A percentile compares a stretch with the other conserved stretches of the same genome.
Evolutionary conservation across 1,284 basidiomycete genomes (phyloP).

Genomic region (Filobasidium uniguttulatum): DNA sequence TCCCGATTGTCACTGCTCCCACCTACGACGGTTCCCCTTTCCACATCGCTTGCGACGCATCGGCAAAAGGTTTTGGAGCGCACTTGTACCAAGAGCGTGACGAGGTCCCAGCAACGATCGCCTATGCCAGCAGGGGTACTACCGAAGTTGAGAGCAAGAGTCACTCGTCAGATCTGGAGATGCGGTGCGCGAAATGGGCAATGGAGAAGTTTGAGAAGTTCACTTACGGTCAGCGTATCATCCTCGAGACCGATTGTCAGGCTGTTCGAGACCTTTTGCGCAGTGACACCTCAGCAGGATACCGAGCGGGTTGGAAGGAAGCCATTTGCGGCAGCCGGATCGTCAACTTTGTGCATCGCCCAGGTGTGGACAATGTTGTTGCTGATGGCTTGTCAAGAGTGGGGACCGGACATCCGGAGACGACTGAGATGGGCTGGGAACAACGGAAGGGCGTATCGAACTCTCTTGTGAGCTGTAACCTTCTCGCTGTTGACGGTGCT

Average conservation of each 20-base stretch:
- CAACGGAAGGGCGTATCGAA: not conserved
- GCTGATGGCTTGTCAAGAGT: conserved; percentile 25
- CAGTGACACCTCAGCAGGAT: conserved; percentile 9
- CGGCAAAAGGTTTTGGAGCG: conserved; percentile 31
- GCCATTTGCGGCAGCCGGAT: conserved; percentile 10
- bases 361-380: conserved; percentile 12
- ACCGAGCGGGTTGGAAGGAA: conserved; percentile 12
- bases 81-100: conserved; percentile 23
- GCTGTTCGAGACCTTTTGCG: conserved; percentile 16
- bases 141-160: conserved; percentile 16
- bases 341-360: conserved; percentile 9
- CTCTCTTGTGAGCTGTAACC: too few relatives aligned
- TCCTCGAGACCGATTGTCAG: conserved; percentile 19
- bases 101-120: conserved; percentile 14
- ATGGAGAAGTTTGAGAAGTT: conserved; percentile 15
- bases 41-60: conserved; percentile 35
- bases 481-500: too few relatives aligned
- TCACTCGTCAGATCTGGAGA: conserved; percentile 19
- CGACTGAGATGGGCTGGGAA: conserved; percentile 1
- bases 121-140: conserved; percentile 17
- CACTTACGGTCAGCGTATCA: conserved; percentile 15
- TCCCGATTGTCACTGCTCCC: conserved; percentile 28
- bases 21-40: conserved; percentile 31
- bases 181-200: conserved; percentile 19
- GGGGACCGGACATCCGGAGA: conserved; percentile 1